Evolutionary conservation across 768 basidiomycete species (phyloP).

Genomic region (Trametes coccinea): DNA sequence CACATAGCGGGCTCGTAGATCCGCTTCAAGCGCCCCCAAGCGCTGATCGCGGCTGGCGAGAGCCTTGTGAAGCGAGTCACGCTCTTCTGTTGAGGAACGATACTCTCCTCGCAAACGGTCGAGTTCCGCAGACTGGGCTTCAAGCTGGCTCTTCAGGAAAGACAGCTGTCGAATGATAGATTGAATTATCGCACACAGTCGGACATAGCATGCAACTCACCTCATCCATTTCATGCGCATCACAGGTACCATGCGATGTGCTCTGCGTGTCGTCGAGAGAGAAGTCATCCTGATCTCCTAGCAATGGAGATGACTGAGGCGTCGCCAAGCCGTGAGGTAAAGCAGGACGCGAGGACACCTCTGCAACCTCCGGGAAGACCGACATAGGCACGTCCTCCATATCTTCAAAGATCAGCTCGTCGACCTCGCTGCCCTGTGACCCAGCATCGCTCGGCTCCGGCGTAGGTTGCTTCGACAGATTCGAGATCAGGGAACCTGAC

Average conservation of each 20-base stretch:
- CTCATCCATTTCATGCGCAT: background rate
- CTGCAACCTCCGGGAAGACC: constrained; percentile 3
- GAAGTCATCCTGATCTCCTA: constrained; percentile 2
- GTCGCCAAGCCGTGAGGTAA: constrained; percentile 4
- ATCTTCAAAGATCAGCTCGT: constrained; percentile 21
- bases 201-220: background rate
- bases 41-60: constrained; percentile 5
- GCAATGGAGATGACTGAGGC: constrained; percentile 7
- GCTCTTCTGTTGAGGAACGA: constrained; percentile 1
- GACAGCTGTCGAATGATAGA: background rate
- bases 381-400: constrained; percentile 11
- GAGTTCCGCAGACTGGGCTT: background rate
- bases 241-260: background rate
- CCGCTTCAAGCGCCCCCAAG: background rate
- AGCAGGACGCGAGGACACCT: background rate
- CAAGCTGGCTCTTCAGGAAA: background rate
- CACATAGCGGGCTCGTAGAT: background rate
- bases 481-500: constrained; percentile 50
- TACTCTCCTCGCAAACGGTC: constrained; percentile 1
- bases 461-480: constrained; percentile 50
- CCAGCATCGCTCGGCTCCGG: constrained; percentile 46
- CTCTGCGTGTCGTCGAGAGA: background rate
- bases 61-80: background rate
- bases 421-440: constrained; percentile 13
- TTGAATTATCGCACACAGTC: no score